Base-by-base conservation (phyloP, 257 asterid species). In the Pogostemon cablin region DNA sequence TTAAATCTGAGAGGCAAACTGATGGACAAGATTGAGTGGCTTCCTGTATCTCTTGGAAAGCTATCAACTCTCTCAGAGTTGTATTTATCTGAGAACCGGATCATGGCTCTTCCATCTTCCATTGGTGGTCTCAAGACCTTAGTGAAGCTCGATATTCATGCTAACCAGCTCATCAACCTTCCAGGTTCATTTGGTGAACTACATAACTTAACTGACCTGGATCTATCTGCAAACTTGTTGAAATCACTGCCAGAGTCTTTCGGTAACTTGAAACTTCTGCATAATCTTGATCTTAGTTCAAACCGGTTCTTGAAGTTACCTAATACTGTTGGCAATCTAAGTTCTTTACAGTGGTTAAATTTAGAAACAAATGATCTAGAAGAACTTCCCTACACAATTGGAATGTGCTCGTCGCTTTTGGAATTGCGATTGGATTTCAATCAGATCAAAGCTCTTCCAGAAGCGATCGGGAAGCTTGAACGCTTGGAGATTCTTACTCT, bases 21-120 rank as follows among this genome's bases (percentile, higher is more conserved):
- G 76, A 80, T 81, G 90, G 91, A 85, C 73, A 88, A 86, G 75
- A 65, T 90, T 43, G 98, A 92, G 75, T 92, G 98, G 98, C 89
- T 92, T 72, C 98, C 98, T 7, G 53, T 82, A 9, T 84, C 97
- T 20, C 81, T 92, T 55, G 98, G 97, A 20, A 92, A 86, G 83
- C 79, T 92, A 74, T 81, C 74, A 1, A 64, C 81, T 64, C 74
- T 90, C 12, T 59, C 84, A 1, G 90, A 84, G 65, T 71, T 92
- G 65, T 72, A 88, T 57, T 11, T 92, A 66, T 83, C 98, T 0
- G 80, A 86, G 56, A 92, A 92, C 82, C 77, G 76, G 63, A 75
- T 90, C 44, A 90, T 92, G 98, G 98, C 93, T 50, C 89, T 92
- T 57, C 98, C 98, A 3, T 69, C 78, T 8, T 77, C 93, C 66